A percentile compares a stretch with the other conserved stretches of the same genome.
Conservation (phyloP, 2,329 filamentous ascomycete genomes). For the Mycosphaerelloides madeirae region DNA sequence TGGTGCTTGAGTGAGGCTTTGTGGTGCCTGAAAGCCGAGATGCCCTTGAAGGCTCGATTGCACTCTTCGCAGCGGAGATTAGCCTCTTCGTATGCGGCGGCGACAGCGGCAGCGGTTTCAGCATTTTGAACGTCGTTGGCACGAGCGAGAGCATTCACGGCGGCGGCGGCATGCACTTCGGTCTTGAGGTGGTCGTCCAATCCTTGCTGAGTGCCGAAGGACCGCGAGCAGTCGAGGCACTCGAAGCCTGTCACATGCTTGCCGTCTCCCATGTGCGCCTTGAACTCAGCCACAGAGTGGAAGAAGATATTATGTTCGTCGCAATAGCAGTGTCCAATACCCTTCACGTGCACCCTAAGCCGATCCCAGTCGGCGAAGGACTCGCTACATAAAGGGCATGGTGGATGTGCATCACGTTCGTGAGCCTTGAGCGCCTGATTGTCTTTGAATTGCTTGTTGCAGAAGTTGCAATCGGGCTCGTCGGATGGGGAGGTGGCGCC, state of each 20-base stretch:
- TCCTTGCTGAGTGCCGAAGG: slow-evolving; percentile 7
- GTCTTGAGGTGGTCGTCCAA: slow-evolving; percentile 11
- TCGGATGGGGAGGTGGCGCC: no score
- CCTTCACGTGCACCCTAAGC: slow-evolving; percentile 7
- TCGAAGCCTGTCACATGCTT: slow-evolving; percentile 8
- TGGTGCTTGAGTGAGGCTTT: slow-evolving; percentile 18
- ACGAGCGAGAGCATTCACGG: slow-evolving; percentile 1
- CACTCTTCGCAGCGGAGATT: slow-evolving; percentile 15
- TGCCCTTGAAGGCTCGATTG: slow-evolving; percentile 5
- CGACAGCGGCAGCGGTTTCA: neutral
- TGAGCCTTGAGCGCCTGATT: slow-evolving; percentile 4
- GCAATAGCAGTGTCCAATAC: slow-evolving; percentile 13
- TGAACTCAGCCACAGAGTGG: neutral
- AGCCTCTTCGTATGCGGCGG: slow-evolving; percentile 4
- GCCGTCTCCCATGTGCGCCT: slow-evolving; percentile 4
- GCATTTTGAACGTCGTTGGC: neutral
- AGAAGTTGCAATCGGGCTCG: neutral
- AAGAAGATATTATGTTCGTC: slow-evolving; percentile 9
- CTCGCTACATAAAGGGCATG: slow-evolving; percentile 13
- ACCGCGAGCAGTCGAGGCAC: slow-evolving; percentile 9
- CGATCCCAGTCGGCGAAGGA: slow-evolving; percentile 1
- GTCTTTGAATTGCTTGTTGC: slow-evolving; percentile 6
- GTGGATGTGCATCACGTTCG: neutral
- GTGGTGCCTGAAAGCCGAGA: slow-evolving; percentile 10
- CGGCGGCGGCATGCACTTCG: slow-evolving; percentile 3